Conservation (phyloP, 768 basidiomycete species). For the Suillus ampliporus region DNA sequence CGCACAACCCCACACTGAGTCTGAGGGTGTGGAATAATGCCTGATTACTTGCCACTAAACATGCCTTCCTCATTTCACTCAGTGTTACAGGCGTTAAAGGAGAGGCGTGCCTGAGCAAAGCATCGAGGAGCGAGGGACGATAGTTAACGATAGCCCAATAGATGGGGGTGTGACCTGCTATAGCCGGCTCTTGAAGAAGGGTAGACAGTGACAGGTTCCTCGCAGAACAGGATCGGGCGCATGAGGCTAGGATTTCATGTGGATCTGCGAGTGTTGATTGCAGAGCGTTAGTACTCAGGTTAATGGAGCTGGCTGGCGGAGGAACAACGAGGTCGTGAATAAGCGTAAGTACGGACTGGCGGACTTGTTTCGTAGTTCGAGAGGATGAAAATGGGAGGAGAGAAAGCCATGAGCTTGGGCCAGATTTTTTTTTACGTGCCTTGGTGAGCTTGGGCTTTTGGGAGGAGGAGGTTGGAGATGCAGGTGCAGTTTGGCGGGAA, state of each 20-base stretch:
- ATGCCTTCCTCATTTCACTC: conserved; percentile 70
- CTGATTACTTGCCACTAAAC: conserved; percentile 46
- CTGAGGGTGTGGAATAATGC: conserved; percentile 33
- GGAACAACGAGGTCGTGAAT: conserved; percentile 55
- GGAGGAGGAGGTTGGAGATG: background rate
- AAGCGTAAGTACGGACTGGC: conserved; percentile 53
- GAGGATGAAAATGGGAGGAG: conserved; percentile 32
- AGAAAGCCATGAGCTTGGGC: conserved; percentile 34
- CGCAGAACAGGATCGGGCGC: conserved; percentile 60
- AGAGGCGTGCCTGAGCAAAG: conserved; percentile 56
- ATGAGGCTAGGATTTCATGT: conserved; percentile 57
- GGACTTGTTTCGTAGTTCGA: conserved; percentile 49
- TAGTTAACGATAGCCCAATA: conserved; percentile 44
- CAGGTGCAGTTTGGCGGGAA: background rate
- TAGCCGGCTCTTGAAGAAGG: conserved; percentile 31
- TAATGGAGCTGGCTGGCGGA: conserved; percentile 17
- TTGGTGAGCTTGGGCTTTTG: background rate
- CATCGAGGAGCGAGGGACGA: conserved; percentile 46
- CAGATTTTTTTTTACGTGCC: background rate
- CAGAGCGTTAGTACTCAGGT: background rate
- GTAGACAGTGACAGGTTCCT: conserved; percentile 48
- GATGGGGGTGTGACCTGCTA: conserved; percentile 34
- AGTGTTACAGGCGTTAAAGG: conserved; percentile 49
- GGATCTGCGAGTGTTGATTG: background rate
- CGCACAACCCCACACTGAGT: conserved; percentile 18